phyloP scores from a whole-genome alignment of 768 basidiomycete genomes.

The Tulasnella sp. region DNA sequence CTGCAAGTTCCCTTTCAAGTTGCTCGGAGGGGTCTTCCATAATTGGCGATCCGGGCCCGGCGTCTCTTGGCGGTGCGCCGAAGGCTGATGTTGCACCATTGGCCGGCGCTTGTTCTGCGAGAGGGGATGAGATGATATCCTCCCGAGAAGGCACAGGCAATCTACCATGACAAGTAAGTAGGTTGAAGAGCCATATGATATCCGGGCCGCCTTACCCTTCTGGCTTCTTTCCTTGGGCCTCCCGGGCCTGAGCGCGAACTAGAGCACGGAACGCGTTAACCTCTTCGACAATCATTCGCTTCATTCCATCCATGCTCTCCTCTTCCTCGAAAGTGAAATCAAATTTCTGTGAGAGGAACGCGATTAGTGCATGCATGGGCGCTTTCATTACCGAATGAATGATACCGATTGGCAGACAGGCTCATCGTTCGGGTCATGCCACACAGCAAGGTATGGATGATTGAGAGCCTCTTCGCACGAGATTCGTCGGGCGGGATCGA shows the following conservation, averaged over 20 bases:
- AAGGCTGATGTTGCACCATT: constrained; percentile 66
- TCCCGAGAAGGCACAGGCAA: constrained; percentile 74
- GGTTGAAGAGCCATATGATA: background rate
- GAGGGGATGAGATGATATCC: constrained; percentile 70
- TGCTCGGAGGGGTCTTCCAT: constrained; percentile 82
- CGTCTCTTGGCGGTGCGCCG: constrained; percentile 37
- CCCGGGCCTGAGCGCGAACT: constrained; percentile 76
- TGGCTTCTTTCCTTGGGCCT: constrained; percentile 60
- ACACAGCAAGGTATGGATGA: constrained; percentile 91
- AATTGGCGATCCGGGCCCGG: constrained; percentile 38
- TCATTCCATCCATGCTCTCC: constrained; percentile 96
- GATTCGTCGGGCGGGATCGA: constrained; percentile 94
- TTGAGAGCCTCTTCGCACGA: constrained; percentile 92
- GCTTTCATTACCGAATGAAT: background rate
- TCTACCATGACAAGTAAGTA: constrained; percentile 33
- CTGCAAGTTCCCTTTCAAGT: constrained; percentile 78
- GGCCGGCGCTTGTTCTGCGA: constrained; percentile 50
- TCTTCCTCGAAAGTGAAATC: constrained; percentile 96
- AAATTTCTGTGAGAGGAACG: constrained; percentile 47
- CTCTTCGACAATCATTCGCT: constrained; percentile 87
- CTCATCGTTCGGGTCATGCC: constrained; percentile 97
- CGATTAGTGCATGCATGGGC: too few species aligned
- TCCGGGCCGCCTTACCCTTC: constrained; percentile 57
- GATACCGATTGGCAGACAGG: constrained; percentile 69
- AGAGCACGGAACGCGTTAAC: constrained; percentile 83